Evolutionary conservation across 805 yeast genomes (phyloP).

Genomic region (Ogataea corticis): DNA sequence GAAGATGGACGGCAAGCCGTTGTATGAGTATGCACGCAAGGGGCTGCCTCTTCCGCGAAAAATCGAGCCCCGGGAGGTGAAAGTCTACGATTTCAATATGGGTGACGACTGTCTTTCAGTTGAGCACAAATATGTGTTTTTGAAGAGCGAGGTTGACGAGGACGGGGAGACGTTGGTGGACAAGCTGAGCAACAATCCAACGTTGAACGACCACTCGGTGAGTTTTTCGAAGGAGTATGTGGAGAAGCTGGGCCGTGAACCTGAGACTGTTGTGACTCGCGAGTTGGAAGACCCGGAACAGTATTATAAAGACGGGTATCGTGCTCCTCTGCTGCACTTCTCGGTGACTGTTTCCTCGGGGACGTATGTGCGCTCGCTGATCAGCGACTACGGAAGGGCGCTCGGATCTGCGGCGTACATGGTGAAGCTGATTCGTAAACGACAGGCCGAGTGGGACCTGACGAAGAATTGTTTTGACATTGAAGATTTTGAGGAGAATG

Average conservation of each 20-base stretch:
- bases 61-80: constrained; percentile 76
- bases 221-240: constrained; percentile 59
- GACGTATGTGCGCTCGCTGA: constrained; percentile 85
- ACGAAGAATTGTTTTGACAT: constrained; percentile 66
- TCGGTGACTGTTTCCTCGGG: constrained; percentile 87
- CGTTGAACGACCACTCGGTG: constrained; percentile 62
- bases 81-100: constrained; percentile 54
- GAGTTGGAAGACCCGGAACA: constrained; percentile 37
- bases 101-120: constrained; percentile 51
- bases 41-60: constrained; percentile 81
- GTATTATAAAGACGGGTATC: constrained; percentile 39
- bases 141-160: constrained; percentile 46
- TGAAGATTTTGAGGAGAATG: constrained; percentile 61
- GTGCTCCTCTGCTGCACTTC: constrained; percentile 72
- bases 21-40: constrained; percentile 91
- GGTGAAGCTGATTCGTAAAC: constrained; percentile 73
- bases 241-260: constrained; percentile 26
- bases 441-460: constrained; percentile 85
- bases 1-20: constrained; percentile 90
- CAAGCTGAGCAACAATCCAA: constrained; percentile 45
- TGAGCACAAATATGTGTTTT: constrained; percentile 55
- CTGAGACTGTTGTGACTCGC: constrained; percentile 29
- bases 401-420: constrained; percentile 81
- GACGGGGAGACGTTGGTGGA: constrained; percentile 46
- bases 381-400: constrained; percentile 86